Conservation (phyloP, 2,329 filamentous ascomycete species). For the Pseudogymnoascus sp. region DNA sequence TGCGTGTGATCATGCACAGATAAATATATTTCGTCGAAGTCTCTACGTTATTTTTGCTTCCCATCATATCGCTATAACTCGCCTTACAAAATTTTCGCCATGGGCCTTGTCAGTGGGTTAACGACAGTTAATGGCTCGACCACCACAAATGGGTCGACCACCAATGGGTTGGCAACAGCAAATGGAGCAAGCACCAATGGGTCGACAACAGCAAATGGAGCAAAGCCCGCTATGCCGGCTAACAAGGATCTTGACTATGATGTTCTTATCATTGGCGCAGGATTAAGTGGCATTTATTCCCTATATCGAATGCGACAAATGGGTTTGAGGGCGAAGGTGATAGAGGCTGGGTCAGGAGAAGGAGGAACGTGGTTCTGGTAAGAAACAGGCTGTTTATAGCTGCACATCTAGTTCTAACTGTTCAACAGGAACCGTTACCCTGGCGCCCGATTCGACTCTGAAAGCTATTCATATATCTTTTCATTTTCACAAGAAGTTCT, state of each 20-base stretch:
- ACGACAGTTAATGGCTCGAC: neutral
- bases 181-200: neutral
- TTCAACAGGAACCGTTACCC: slow-evolving; percentile 32
- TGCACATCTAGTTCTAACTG: neutral
- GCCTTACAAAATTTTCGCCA: neutral
- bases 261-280: slow-evolving; percentile 34
- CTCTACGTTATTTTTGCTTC: neutral
- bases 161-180: neutral
- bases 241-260: slow-evolving; percentile 22
- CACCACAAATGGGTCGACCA: neutral
- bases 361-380: slow-evolving; percentile 41
- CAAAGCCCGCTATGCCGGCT: neutral
- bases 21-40: neutral
- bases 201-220: neutral
- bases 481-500: slow-evolving; percentile 32
- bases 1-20: neutral
- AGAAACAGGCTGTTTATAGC: neutral
- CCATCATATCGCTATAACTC: neutral
- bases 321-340: slow-evolving; percentile 29
- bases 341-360: slow-evolving; percentile 34
- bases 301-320: slow-evolving; percentile 35
- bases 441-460: slow-evolving; percentile 38
- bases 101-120: neutral
- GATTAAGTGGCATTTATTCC: slow-evolving; percentile 35
- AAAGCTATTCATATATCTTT: slow-evolving; percentile 35